Evolutionary conservation across 108 stramenopile species (phyloP), one percentile per base, ranked within the genome.

Genomic region (Seminavis robusta): DNA sequence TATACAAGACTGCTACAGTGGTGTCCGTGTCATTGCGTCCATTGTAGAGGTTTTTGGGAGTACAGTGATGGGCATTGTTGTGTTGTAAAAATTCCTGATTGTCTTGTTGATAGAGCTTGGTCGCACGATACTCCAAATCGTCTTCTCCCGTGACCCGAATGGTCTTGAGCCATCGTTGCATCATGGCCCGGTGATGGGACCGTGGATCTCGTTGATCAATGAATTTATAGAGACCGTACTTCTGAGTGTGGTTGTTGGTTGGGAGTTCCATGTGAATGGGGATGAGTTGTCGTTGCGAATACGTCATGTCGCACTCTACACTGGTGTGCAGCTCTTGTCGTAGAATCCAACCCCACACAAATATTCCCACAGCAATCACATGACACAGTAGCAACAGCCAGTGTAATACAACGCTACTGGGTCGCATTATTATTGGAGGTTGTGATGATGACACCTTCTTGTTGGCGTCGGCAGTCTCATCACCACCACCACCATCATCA

Each of bases 251-350:
- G 0, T 20, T 17, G 20, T 33, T 29, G 1, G 31, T 47, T 16
- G 62, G 43, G 28, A 34, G 31, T 40, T 47, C 30, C 38, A 21
- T 11, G 43, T 38, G 32, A 48, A 61, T 37, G 23, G 44, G 29
- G 29, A 67, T 7, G 70, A 57, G 55, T 43, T 61, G 28, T n/a
- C 44, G 56, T 26, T 21, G 27, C 27, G 68, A 70, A 37, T 82
- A 91, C 17, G 90, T 91, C 90, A 91, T 91, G 10, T 57, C 67
- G 47, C 90, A 91, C 66, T 86, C 84, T 16, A 54, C 51, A 13
- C 81, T 79, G 37, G 65, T 79, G 63, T 81, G 73, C 52, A 90
- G 70, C 8, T 25, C 7, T 4, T 29, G 40, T 47, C 68, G 32
- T 6, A 61, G 33, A 20, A 69, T 50, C 31, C 51, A 53, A 8